These are phyloP conservation scores for Trichodelitschia bisporula DNA, from an alignment of 495 filamentous ascomycete genomes.

Conservation along the genomic window DNA sequence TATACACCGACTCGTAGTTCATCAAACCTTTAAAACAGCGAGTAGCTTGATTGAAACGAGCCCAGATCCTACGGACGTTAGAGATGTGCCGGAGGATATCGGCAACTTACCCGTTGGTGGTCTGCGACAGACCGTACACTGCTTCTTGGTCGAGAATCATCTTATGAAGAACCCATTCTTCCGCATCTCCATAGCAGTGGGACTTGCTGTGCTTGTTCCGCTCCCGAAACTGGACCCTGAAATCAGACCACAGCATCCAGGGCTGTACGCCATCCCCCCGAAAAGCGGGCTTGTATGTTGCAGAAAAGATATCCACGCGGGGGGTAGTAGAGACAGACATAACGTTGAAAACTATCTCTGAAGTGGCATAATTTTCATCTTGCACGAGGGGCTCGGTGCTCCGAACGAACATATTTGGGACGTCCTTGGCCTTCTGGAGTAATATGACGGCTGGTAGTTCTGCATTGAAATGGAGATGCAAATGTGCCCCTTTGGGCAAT, in stretches of 20 bases:
- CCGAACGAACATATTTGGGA: slow-evolving; percentile 13
- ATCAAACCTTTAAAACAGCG: slow-evolving; percentile 17
- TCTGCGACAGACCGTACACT: slow-evolving; percentile 9
- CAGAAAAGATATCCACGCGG: slow-evolving; percentile 10
- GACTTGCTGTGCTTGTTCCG: neutral
- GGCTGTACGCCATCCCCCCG: slow-evolving; percentile 5
- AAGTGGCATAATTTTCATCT: slow-evolving; percentile 4
- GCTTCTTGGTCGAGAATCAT: slow-evolving; percentile 11
- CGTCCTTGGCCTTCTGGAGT: slow-evolving; percentile 7
- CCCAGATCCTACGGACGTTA: slow-evolving; percentile 12
- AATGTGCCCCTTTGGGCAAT: slow-evolving; percentile 15
- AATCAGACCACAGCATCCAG: slow-evolving; percentile 13
- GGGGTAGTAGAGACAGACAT: slow-evolving; percentile 5
- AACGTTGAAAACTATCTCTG: slow-evolving; percentile 17
- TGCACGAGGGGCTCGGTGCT: slow-evolving; percentile 9
- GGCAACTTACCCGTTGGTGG: slow-evolving; percentile 11
- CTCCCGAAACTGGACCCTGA: slow-evolving; percentile 3
- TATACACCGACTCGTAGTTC: slow-evolving; percentile 15
- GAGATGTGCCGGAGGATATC: neutral
- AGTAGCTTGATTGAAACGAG: slow-evolving; percentile 17
- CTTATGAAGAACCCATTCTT: slow-evolving; percentile 9
- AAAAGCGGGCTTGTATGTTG: slow-evolving; percentile 8
- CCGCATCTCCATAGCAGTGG: slow-evolving; percentile 5
- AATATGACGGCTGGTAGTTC: slow-evolving; percentile 13
- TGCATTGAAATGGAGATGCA: slow-evolving; percentile 18